phyloP scores from a whole-genome alignment of 164 flowering plant genomes.

The Hamamelis virginiana region DNA sequence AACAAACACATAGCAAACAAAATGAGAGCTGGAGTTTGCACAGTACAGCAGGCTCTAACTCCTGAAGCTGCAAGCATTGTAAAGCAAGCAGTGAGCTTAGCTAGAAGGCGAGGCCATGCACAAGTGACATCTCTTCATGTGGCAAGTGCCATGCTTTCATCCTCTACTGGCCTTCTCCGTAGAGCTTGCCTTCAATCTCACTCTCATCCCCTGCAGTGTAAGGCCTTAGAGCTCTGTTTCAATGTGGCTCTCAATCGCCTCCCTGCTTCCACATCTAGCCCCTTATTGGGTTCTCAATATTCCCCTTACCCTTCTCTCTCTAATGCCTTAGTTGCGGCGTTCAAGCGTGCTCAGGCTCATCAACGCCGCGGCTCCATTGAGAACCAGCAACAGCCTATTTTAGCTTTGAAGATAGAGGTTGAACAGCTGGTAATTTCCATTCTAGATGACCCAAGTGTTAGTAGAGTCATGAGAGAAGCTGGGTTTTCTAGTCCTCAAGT shows the following conservation, averaged over 20 bases:
- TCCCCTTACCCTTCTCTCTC: constrained; percentile 63
- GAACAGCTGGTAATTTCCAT: constrained; percentile 87
- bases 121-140: constrained; percentile 97
- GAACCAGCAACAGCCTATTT: constrained; percentile 72
- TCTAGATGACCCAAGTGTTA: constrained; percentile 94
- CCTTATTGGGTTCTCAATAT: constrained; percentile 47
- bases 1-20: constrained; percentile 9
- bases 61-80: constrained; percentile 62
- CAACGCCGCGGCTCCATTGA: constrained; percentile 84
- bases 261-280: constrained; percentile 62
- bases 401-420: constrained; percentile 78
- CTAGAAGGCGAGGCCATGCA: constrained; percentile 73
- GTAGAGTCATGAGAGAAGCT: constrained; percentile 97
- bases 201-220: constrained; percentile 86
- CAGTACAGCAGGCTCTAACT: constrained; percentile 72
- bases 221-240: constrained; percentile 89
- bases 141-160: constrained; percentile 70
- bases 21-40: constrained; percentile 77
- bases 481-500: constrained; percentile 86
- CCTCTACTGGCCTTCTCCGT: constrained; percentile 59
- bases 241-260: constrained; percentile 87
- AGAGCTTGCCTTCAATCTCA: constrained; percentile 72
- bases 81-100: constrained; percentile 65
- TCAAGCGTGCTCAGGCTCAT: constrained; percentile 90
- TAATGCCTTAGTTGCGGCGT: constrained; percentile 83